Evolutionary conservation across 1,139 yeast genomes (phyloP), one percentile per base, ranked within the genome.

Genomic region (Suhomyces bribrorum): DNA sequence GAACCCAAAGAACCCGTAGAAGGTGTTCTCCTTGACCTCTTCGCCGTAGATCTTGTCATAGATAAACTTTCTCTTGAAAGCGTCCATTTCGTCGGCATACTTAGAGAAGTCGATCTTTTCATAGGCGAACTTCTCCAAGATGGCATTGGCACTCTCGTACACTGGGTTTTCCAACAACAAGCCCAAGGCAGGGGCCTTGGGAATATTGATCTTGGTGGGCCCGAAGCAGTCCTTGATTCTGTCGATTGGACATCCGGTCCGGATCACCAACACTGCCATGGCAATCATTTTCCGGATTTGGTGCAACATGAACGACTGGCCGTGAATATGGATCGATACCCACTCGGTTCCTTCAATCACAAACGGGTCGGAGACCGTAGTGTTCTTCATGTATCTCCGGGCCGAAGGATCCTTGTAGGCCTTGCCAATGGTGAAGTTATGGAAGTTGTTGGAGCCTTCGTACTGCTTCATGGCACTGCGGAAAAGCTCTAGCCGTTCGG

Each of bases 271-370:
- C 0, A 90, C 79, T 1, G 95, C 96, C 95, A 92, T 85, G 18
- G 97, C 94, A 43, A 94, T 88, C 99, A 92, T 92, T 61, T 92
- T 92, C 60, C 99, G 81, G 56, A 92, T 92, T 71, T 92, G 99
- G 63, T 92, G 98, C 46, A 92, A 73, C 99, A 94, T 94, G 62
- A 92, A 92, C 7, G 97, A 88, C 64, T 92, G 98, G 3, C 99
- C 99, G 59, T 92, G 98, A 46, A 92, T 87, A 64, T 92, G 92
- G 54, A 94, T 83, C 2, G 96, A 86, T 5, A 88, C 77, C 99
- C 99, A 92, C 59, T 92, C 97, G 5, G 97, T 89, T 36, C 87
- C 89, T 54, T 90, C 86, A 52, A 94, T 90, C 35, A 87, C 83
- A 61, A 88, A 87, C 3, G 98, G 98, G 2, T 87, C 95, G n/a